Percentiles rank a stretch among this genome's conserved stretches.
Conservation (phyloP, 1,139 yeast genomes). For the Yamadazyma triangularis region DNA sequence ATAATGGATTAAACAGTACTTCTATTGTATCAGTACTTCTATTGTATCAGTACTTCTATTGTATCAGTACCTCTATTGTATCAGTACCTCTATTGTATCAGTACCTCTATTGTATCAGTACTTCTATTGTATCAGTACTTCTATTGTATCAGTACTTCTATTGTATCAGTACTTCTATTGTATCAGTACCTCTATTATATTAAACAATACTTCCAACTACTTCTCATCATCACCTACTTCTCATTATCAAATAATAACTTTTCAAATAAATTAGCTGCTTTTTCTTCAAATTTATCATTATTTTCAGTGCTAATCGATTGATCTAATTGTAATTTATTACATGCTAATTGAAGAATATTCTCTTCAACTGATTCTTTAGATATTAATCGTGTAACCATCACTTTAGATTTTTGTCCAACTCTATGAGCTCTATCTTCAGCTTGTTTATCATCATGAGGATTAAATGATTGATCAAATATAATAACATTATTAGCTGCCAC, state of each 20-base stretch:
- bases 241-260: conserved; percentile 33
- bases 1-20: too few species aligned
- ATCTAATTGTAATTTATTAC: conserved; percentile 86
- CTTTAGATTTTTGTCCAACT: conserved; percentile 92
- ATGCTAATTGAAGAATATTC: conserved; percentile 79
- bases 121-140: too few species aligned
- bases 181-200: too few species aligned
- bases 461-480: conserved; percentile 89
- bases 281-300: conserved; percentile 50
- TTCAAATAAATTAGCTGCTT: conserved; percentile 51
- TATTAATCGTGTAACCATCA: conserved; percentile 73
- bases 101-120: too few species aligned
- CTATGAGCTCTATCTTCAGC: conserved; percentile 99
- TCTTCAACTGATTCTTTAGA: conserved; percentile 80
- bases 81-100: too few species aligned
- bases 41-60: too few species aligned
- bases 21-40: too few species aligned
- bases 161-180: too few species aligned
- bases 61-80: too few species aligned
- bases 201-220: too few species aligned
- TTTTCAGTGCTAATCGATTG: conserved; percentile 49
- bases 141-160: too few species aligned
- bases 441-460: conserved; percentile 97
- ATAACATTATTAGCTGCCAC: conserved; percentile 94
- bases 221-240: too few species aligned